Evolutionary conservation across 192 early-diverging fungal species (phyloP).

Genomic region (Gorgonomyces haynaldii): DNA sequence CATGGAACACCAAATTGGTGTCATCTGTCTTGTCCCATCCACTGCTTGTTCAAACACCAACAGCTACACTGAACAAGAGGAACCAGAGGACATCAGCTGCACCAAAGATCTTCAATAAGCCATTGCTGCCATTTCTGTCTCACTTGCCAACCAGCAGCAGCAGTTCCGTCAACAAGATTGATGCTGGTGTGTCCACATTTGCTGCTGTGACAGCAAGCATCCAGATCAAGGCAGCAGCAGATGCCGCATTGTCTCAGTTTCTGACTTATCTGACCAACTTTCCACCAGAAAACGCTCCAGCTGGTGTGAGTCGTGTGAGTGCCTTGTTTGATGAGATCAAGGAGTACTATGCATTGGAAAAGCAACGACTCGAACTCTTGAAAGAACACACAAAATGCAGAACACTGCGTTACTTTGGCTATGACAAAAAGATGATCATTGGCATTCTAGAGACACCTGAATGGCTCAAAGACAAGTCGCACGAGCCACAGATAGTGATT

Average conservation of each 20-base stretch:
- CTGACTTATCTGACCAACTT: conserved; percentile 62
- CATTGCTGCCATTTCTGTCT: not conserved
- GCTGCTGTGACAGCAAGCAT: conserved; percentile 36
- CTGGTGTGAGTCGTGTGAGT: conserved; percentile 48
- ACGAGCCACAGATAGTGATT: conserved; percentile 36
- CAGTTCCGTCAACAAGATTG: conserved; percentile 20
- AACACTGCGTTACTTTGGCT: conserved; percentile 50
- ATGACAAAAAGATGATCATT: conserved; percentile 55
- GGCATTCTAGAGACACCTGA: conserved; percentile 52
- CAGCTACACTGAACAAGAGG: not conserved
- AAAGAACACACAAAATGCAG: not conserved
- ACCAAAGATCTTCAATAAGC: not conserved
- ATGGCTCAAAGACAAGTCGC: conserved; percentile 13
- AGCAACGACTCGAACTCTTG: not conserved
- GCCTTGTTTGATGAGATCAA: conserved; percentile 51
- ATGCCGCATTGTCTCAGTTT: conserved; percentile 57
- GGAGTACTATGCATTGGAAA: conserved; percentile 12
- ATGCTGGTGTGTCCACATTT: conserved; percentile 41
- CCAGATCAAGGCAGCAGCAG: conserved; percentile 60
- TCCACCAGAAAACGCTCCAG: conserved; percentile 47
- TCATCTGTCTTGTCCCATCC: not conserved
- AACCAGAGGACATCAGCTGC: not conserved
- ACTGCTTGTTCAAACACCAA: not conserved
- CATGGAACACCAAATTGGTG: not conserved
- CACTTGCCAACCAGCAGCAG: conserved; percentile 2